Conservation (phyloP, 768 basidiomycete species). For the Termitomyces sp. region DNA sequence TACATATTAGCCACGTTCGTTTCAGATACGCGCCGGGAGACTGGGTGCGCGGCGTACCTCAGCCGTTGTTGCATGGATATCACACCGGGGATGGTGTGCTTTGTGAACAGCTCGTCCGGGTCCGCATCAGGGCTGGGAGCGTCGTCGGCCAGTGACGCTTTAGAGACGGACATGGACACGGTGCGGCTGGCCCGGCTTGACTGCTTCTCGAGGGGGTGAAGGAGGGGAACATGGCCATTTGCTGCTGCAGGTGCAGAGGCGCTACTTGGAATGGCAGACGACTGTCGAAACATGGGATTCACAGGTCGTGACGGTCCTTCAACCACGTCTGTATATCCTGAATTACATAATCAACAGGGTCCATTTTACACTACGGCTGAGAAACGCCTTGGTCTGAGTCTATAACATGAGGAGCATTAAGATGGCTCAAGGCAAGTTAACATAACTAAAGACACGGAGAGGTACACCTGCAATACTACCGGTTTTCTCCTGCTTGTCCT, state of each 20-base stretch:
- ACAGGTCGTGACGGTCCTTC: slow-evolving; percentile 4
- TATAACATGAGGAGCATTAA: slow-evolving; percentile 10
- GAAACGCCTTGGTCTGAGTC: background rate
- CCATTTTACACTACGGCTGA: too few species aligned
- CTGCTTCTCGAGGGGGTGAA: slow-evolving; percentile 12
- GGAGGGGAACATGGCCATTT: slow-evolving; percentile 17
- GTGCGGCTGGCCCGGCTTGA: slow-evolving; percentile 5
- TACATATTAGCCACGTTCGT: too few species aligned
- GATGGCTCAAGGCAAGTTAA: slow-evolving; percentile 7
- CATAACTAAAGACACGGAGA: slow-evolving; percentile 8
- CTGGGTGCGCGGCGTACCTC: slow-evolving; percentile 35
- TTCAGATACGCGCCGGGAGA: background rate
- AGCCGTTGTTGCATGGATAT: slow-evolving; percentile 61
- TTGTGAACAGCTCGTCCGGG: slow-evolving; percentile 72
- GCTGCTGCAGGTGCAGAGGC: slow-evolving; percentile 14
- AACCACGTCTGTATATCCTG: background rate
- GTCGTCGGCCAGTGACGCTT: slow-evolving; percentile 16
- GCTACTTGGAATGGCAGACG: slow-evolving; percentile 16
- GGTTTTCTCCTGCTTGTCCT: slow-evolving; percentile 25
- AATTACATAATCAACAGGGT: slow-evolving; percentile 10
- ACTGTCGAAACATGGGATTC: slow-evolving; percentile 20
- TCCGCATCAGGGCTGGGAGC: slow-evolving; percentile 28
- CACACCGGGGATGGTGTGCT: slow-evolving; percentile 66
- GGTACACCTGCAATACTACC: slow-evolving; percentile 8
- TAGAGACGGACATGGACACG: slow-evolving; percentile 14